These are phyloP conservation scores for Neocucurbitaria cava DNA, from an alignment of 2,329 filamentous ascomycete species.

Conservation along the genomic window DNA sequence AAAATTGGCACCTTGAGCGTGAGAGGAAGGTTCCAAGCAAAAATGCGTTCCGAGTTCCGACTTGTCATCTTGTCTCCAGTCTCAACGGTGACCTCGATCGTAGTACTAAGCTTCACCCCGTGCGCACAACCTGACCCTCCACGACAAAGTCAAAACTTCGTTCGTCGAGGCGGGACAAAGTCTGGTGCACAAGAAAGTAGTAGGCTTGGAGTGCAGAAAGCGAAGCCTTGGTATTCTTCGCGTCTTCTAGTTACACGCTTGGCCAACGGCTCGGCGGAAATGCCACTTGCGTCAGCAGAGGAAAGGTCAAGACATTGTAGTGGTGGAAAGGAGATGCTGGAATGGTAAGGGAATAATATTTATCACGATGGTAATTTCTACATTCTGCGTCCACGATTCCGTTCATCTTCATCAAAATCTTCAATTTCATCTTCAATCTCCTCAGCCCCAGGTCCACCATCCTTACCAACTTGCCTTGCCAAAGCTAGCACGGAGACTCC, in stretches of 20 bases:
- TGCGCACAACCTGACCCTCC: background rate
- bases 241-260: conserved; percentile 14
- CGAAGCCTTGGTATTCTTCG: conserved; percentile 19
- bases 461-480: background rate
- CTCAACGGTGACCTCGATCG: conserved; percentile 12
- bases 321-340: too few relatives aligned
- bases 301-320: conserved; percentile 4
- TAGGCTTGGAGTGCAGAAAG: conserved; percentile 17
- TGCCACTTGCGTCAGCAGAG: conserved; percentile 11
- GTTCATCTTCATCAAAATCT: background rate
- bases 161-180: conserved; percentile 4
- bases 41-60: conserved; percentile 27
- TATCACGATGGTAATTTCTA: too few relatives aligned
- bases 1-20: conserved; percentile 21
- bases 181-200: background rate
- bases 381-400: background rate
- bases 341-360: too few relatives aligned
- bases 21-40: conserved; percentile 28
- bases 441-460: background rate
- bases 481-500: background rate
- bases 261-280: conserved; percentile 17
- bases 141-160: background rate
- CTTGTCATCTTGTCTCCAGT: conserved; percentile 17
- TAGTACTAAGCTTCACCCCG: conserved; percentile 8
- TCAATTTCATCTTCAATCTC: background rate